Base-by-base conservation (phyloP, 768 basidiomycete genomes). In the Pulveroboletus sp. region DNA sequence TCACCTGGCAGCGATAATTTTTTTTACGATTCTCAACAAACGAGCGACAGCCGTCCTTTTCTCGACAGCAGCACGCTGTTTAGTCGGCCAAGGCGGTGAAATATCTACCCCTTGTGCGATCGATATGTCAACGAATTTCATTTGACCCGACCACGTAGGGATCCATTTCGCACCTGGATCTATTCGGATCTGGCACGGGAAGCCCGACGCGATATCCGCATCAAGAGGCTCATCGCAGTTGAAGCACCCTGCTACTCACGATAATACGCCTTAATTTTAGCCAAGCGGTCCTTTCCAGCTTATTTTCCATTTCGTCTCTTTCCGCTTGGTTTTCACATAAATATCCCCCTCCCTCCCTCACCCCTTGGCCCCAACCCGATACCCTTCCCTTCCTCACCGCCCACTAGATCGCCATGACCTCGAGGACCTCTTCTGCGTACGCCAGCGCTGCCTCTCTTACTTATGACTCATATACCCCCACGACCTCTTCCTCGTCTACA, bases 231-330 rank as follows among this genome's bases (percentile, higher is more conserved):
- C 40, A 17, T 34, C 27, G n/a, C 17, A 37, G 31, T 33, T 49
- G 57, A 57, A 51, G 47, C 46, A 23, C 44, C 35, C 52, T 50
- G 55, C 63, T 56, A 60, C 58, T 63, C 64, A 60, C 63, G 55
- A 55, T 49, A 42, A 34, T 40, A 38, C 55, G 45, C 49, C 53
- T 61, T 55, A 61, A 64, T 58, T 67, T 64, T 65, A 69, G 58
- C 50, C 56, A 49, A 40, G 56, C 46, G 56, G 55, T 27, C 50
- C 59, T 43, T 54, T 55, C 49, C 55, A 64, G 4, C 20, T 45
- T 46, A 47, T 50, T 50, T 49, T 45, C 41, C 37, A 48, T 55
- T 56, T 52, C 50, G 43, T 47, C 14, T 48, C 40, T 14, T 49
- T 31, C 48, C 43, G 34, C 44, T 31, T 42, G 29, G 45, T 47